These are phyloP conservation scores for Fomitopsis palustris DNA, from an alignment of 1,284 basidiomycete genomes.

Conservation along the genomic window DNA sequence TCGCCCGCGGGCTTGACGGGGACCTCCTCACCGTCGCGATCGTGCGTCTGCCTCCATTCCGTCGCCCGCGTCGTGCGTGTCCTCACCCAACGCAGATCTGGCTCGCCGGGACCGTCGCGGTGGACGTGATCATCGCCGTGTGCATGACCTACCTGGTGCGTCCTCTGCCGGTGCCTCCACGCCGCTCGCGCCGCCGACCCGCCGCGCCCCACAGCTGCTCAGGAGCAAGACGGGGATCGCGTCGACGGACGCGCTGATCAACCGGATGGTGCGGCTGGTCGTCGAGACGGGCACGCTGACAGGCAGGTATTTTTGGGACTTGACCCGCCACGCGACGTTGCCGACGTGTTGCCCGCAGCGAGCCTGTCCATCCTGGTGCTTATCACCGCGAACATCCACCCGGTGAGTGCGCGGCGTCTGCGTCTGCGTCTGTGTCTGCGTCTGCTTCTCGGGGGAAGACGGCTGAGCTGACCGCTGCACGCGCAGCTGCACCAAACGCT, in stretches of 20 bases:
- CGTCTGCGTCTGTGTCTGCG: no score
- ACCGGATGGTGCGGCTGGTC: slow-evolving; percentile 10
- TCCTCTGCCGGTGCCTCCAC: not conserved
- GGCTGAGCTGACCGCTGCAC: not conserved
- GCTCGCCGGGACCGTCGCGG: slow-evolving; percentile 11
- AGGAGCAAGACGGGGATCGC: slow-evolving; percentile 10
- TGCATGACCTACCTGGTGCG: slow-evolving; percentile 16
- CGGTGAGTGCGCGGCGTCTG: not conserved
- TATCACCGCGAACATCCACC: not conserved
- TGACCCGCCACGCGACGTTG: not conserved
- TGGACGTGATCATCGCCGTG: slow-evolving; percentile 17
- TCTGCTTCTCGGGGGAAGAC: not conserved
- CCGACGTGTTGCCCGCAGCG: not conserved
- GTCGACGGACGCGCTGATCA: slow-evolving; percentile 12
- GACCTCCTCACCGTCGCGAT: not conserved
- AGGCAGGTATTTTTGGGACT: slow-evolving; percentile 4
- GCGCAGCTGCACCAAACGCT: not conserved
- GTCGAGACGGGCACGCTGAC: slow-evolving; percentile 18
- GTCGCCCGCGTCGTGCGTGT: not conserved
- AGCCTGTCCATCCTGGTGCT: slow-evolving; percentile 3
- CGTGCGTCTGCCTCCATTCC: not conserved
- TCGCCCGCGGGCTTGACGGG: not conserved
- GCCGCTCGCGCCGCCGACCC: not conserved
- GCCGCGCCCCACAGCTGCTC: not conserved
- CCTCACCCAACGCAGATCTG: not conserved